A percentile compares a stretch with the other conserved stretches of the same genome.
phyloP scores from a whole-genome alignment of 352 stramenopile species.

The Phytophthora pini region DNA sequence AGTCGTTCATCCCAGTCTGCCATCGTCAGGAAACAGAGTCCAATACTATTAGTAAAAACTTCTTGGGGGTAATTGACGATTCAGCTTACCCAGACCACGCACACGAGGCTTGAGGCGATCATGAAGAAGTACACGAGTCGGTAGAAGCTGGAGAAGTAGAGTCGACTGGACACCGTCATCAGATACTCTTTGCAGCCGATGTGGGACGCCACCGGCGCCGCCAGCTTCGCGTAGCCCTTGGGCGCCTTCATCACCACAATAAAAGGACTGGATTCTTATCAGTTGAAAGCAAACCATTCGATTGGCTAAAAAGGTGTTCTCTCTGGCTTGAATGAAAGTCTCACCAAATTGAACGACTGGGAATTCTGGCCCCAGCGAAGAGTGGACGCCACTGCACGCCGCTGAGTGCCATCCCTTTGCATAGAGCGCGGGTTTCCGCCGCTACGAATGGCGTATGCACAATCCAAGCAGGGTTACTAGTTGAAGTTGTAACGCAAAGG shows the following conservation, averaged over 20 bases:
- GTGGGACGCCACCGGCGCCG: constrained; percentile 26
- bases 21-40: not conserved
- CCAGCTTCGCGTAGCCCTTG: constrained; percentile 47
- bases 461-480: constrained; percentile 14
- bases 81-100: constrained; percentile 68
- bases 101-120: constrained; percentile 72
- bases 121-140: constrained; percentile 84
- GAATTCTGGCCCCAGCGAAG: not conserved
- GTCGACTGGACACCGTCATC: constrained; percentile 75
- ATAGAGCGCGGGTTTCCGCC: constrained; percentile 16
- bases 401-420: constrained; percentile 7
- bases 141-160: constrained; percentile 87
- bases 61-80: not conserved
- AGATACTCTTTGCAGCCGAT: constrained; percentile 75
- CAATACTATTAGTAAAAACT: constrained; percentile 1
- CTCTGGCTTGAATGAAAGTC: constrained; percentile 13
- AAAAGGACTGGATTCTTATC: constrained; percentile 17
- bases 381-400: constrained; percentile 2
- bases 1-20: constrained; percentile 77
- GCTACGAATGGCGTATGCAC: not conserved
- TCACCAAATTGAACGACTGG: not conserved
- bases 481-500: constrained; percentile 25
- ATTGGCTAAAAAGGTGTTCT: constrained; percentile 28
- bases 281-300: not conserved
- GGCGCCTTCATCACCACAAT: constrained; percentile 11